Evolutionary conservation across 768 basidiomycete species (phyloP), one percentile per base, ranked within the genome.

Genomic region (Podaxis sp.): DNA sequence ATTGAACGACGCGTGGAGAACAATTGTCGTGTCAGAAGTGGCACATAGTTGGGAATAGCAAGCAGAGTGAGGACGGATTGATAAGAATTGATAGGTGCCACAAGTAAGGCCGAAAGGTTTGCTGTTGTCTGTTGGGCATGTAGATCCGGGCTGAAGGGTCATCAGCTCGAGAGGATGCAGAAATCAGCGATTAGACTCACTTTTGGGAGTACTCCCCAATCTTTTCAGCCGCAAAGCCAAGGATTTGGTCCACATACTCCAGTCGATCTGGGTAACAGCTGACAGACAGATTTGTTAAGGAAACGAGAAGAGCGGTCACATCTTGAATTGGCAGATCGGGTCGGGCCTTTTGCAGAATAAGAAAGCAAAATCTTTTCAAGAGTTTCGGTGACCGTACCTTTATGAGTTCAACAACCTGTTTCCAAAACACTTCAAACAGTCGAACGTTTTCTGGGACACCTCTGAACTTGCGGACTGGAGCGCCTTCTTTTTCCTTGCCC

Each of bases 341-440:
- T 64, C 97, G 91, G 64, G 96, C 96, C 95, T 96, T 42, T 58
- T 15, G 22, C 48, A 48, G 48, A 26, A 48, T 48, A 60, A 49
- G 57, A 55, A 48, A 5, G 13, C 26, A 28, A 24, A 30, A n/a
- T 24, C 26, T 28, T 52, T 46, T 22, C 11, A 63, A 6, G 9
- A 15, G 19, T n/a, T 42, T 46, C 4, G 44, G 49, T 26, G 8
- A 19, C 71, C 84, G 19, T 67, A 93, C 95, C 86, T 96, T 97
- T 81, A 99, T 96, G 28, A 99, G 85, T 72, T 97, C 91, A 11
- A 99, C 96, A 4, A 99, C 94, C 73, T 99, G 97, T 66, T 92
- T 89, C 96, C 97, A 99, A 73, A 99, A 99, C 11, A 99, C 95
- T 72, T 99, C 97, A 65, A 99, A 99, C 57, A 99, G 76, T 71